These are phyloP conservation scores for Chalciporus piperatus DNA, from an alignment of 768 basidiomycete genomes.

Conservation along the genomic window DNA sequence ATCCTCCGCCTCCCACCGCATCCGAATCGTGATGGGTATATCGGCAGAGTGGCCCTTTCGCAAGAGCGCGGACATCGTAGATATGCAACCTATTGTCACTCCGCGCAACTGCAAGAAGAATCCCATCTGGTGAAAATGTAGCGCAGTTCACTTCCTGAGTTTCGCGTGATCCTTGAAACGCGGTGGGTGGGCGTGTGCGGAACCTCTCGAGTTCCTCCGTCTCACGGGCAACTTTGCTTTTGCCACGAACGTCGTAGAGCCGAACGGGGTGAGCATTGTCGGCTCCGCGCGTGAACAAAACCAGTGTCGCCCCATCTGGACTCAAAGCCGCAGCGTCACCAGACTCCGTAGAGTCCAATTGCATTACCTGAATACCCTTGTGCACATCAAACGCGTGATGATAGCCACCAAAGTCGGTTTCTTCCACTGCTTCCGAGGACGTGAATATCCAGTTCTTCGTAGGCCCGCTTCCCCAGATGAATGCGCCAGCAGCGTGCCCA, in stretches of 20 bases:
- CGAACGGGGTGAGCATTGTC: slow-evolving; percentile 37
- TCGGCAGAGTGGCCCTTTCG: slow-evolving; percentile 42
- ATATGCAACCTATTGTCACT: slow-evolving; percentile 58
- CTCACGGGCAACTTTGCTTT: slow-evolving; percentile 25
- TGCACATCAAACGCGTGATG: slow-evolving; percentile 52
- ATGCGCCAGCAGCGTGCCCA: slow-evolving; percentile 40
- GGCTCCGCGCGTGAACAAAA: slow-evolving; percentile 30
- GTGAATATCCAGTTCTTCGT: slow-evolving; percentile 47
- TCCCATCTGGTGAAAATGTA: slow-evolving; percentile 57
- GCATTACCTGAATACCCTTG: slow-evolving; percentile 21
- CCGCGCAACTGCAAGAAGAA: slow-evolving; percentile 58
- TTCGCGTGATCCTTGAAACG: slow-evolving; percentile 10
- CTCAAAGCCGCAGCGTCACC: slow-evolving; percentile 54
- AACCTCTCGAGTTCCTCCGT: slow-evolving; percentile 38
- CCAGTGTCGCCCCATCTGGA: slow-evolving; percentile 38
- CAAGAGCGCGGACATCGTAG: slow-evolving; percentile 59
- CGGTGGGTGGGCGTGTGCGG: slow-evolving; percentile 1
- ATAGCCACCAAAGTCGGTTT: slow-evolving; percentile 31
- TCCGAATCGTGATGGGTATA: slow-evolving; percentile 47
- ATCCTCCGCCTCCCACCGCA: slow-evolving; percentile 30
- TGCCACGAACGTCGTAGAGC: slow-evolving; percentile 50
- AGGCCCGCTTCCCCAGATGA: slow-evolving; percentile 49
- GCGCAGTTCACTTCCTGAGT: slow-evolving; percentile 47
- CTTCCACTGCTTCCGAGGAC: slow-evolving; percentile 47
- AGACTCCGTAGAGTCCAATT: slow-evolving; percentile 46